Percentiles rank a stretch among this genome's conserved stretches.
These are phyloP conservation scores for Ceratobasidium sp. DNA, from an alignment of 1,284 basidiomycete genomes.

Conservation along the genomic window DNA sequence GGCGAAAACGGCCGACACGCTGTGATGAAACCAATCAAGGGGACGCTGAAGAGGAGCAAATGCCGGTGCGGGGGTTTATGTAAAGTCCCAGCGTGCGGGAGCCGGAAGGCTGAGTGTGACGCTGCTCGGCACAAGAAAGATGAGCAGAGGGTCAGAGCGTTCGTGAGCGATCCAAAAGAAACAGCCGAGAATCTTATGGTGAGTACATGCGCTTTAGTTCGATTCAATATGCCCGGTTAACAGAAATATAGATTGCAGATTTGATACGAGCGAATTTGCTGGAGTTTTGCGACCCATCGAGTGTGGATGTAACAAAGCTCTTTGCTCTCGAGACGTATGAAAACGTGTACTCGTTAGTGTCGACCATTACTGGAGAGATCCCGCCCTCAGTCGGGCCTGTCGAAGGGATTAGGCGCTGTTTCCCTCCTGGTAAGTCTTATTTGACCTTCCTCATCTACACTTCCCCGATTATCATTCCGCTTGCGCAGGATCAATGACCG, in stretches of 20 bases:
- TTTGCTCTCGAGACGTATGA: constrained; percentile 94
- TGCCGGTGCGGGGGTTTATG: constrained; percentile 39
- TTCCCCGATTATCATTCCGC: too few species aligned
- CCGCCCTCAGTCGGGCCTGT: constrained; percentile 56
- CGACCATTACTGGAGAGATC: constrained; percentile 74
- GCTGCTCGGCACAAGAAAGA: constrained; percentile 55
- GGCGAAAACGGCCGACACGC: constrained; percentile 64
- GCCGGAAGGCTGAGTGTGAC: constrained; percentile 47
- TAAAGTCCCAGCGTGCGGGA: constrained; percentile 26
- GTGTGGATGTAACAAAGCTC: constrained; percentile 83
- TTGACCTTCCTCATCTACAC: too few species aligned
- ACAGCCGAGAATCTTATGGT: constrained; percentile 96
- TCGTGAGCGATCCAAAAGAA: constrained; percentile 89
- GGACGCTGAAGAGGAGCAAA: constrained; percentile 65
- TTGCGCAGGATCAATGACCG: constrained; percentile 98
- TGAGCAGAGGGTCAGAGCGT: constrained; percentile 53
- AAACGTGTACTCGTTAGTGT: constrained; percentile 97
- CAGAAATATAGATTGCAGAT: constrained; percentile 81
- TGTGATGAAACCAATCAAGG: constrained; percentile 76
- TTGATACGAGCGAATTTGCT: constrained; percentile 91
- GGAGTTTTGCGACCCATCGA: constrained; percentile 71
- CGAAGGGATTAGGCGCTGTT: constrained; percentile 63
- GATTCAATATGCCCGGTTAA: background rate
- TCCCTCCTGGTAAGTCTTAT: constrained; percentile 93
- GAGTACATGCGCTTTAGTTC: constrained; percentile 11